Base-by-base conservation (phyloP, 1,284 basidiomycete species). In the Rugosomyces carneus region DNA sequence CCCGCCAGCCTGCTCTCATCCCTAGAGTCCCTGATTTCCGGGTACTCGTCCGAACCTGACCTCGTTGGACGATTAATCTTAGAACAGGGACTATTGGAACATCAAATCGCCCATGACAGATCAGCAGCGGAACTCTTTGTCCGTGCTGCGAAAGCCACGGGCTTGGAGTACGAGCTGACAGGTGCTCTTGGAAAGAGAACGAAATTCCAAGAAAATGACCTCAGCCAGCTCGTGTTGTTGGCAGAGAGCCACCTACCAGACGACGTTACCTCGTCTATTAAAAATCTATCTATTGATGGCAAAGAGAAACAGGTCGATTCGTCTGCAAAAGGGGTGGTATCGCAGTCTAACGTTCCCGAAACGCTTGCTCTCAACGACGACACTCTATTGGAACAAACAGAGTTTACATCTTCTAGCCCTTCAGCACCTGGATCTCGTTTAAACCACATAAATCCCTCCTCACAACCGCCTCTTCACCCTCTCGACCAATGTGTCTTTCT, bases 151-250 rank as follows among this genome's bases (percentile, higher is more conserved):
- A 73, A 76, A 44, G 75, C 81, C 37, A 89, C 85, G 19, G 85
- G 85, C 1, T 68, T 99, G 46, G 78, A 88, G 62, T 99, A 93
- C 64, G 89, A 94, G 66, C 73, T 99, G 49, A 93, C 91, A 0
- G 96, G 96, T 10, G 92, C 93, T 5, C 70, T 95, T 47, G 96
- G 96, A 19, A 94, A 89, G 68, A 78, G 90, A 49, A 99, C 96
- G 11, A 97, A 93, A 65, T 99, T 89, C 66, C 96, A 99, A 65
- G 74, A 87, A 53, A 79, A 72, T 44, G 89, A 92, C 39, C 72
- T 89, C 50, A 90, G 84, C 45, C 95, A 98, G 67, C 81, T 99
- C 37, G 86, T 99, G 26, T 73, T 99, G n/a, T 77, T 99, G 8
- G 95, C 96, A 24, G 82, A 93, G 66, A 93, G 89, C 50, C 76